Conservation (phyloP, 2,329 filamentous ascomycete species). For the Parastagonospora avenae region DNA sequence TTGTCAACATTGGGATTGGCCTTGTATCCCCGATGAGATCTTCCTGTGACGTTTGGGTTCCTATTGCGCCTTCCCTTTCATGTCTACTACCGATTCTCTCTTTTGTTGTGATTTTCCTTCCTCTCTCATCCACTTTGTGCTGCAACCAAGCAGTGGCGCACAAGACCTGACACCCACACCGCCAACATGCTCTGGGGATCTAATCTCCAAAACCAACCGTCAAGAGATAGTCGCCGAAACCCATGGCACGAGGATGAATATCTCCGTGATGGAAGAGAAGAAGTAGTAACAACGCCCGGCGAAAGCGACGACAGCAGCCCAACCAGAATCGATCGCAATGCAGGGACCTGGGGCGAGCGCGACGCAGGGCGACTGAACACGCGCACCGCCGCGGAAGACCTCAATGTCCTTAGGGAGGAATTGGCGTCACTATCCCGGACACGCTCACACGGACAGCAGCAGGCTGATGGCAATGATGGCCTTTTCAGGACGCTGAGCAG, state of each 20-base stretch:
- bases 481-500: slow-evolving; percentile 33
- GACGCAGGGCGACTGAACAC: slow-evolving; percentile 61
- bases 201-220: slow-evolving; percentile 18
- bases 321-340: slow-evolving; percentile 35
- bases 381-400: slow-evolving; percentile 63
- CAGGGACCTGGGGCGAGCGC: slow-evolving; percentile 66
- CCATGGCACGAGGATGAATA: slow-evolving; percentile 44
- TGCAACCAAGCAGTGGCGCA: neutral
- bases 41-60: neutral
- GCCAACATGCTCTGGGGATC: slow-evolving; percentile 29
- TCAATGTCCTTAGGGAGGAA: slow-evolving; percentile 61
- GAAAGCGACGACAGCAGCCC: slow-evolving; percentile 27
- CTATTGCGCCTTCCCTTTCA: neutral
- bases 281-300: slow-evolving; percentile 7
- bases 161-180: neutral
- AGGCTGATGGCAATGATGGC: slow-evolving; percentile 30
- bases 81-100: neutral
- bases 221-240: slow-evolving; percentile 34
- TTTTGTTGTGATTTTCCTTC: neutral
- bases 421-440: slow-evolving; percentile 60
- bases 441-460: slow-evolving; percentile 29
- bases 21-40: neutral
- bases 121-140: neutral
- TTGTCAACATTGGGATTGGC: slow-evolving; percentile 9
- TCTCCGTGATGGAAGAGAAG: slow-evolving; percentile 22